Evolutionary conservation across 1,284 basidiomycete genomes (phyloP), one percentile per base, ranked within the genome.

Genomic region (Dichomitus squalens): DNA sequence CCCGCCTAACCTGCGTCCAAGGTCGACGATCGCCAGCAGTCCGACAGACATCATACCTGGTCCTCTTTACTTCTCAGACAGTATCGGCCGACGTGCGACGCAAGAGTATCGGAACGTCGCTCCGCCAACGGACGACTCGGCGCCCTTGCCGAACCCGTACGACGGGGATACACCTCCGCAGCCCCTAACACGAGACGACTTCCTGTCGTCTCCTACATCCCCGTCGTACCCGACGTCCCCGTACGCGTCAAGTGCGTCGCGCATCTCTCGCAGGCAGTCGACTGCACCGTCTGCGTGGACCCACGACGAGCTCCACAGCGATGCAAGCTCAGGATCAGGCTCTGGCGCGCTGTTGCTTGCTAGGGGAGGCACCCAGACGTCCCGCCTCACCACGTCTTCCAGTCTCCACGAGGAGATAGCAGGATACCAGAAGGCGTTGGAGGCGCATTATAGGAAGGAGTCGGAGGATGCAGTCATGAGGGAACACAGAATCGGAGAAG

Each of bases 341-440:
- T 60, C 58, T 53, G 39, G 36, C 29, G 55, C 34, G 21, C 49
- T 57, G 25, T 40, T 63, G 35, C 64, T 68, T 20, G 55, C 64
- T 27, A 61, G 65, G 12, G 64, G 58, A 0, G 29, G 49, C 34
- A 64, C 64, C 18, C 60, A 64, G 20, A 49, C 60, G 11, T 64
- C 62, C n/a, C 60, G 53, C 47, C 48, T 47, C 33, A 62, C 60
- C 6, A 18, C 60, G 11, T 54, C 57, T 14, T 66, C 65, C 3
- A 60, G 52, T 23, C 58, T 68, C n/a, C 57, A 61, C 40, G 59
- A 64, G 41, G 68, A 71, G 49, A 60, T 71, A 50, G 57, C 63
- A n/a, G 59, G 53, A 3, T 69, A 70, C 48, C 68, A 71, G 59
- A 71, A 70, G 58, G 59, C 59, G 27, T 53, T 71, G 44, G 68